A percentile compares a stretch with the other conserved stretches of the same genome.
These are phyloP conservation scores for Ricinus communis DNA, from an alignment of 345 rosid genomes.

Conservation along the genomic window DNA sequence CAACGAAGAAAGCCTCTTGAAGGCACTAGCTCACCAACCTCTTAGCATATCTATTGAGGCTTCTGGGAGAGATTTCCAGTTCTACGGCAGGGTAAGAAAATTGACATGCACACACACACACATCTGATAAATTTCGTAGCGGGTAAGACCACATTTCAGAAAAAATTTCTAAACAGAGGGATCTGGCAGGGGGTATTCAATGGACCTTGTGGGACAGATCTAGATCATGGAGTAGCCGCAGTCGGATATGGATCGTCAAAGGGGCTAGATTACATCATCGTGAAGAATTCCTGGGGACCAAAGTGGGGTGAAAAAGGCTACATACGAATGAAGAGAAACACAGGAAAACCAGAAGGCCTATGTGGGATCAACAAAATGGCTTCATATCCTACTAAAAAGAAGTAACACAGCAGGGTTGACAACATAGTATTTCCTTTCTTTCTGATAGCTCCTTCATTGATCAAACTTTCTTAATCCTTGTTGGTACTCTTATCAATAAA, in stretches of 20 bases:
- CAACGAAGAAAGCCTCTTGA: constrained; percentile 46
- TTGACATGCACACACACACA: neutral
- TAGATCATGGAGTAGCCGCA: constrained; percentile 78
- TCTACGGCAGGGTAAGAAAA: constrained; percentile 48
- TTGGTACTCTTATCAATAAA: neutral
- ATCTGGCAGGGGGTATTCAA: constrained; percentile 64
- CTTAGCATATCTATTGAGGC: constrained; percentile 57
- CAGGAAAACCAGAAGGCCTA: constrained; percentile 68
- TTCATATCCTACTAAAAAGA: constrained; percentile 71
- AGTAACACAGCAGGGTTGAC: constrained; percentile 13
- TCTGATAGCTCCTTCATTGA: neutral
- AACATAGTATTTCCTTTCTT: neutral
- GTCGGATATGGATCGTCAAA: constrained; percentile 78
- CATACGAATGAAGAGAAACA: constrained; percentile 74
- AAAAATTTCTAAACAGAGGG: neutral
- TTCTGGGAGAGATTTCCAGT: constrained; percentile 60
- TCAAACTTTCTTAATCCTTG: neutral
- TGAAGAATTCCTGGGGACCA: constrained; percentile 86
- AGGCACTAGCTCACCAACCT: constrained; percentile 59
- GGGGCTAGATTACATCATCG: constrained; percentile 63
- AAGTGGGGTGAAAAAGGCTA: constrained; percentile 84
- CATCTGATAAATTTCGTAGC: neutral
- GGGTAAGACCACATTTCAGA: neutral
- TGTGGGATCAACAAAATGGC: constrained; percentile 90
- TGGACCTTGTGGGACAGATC: constrained; percentile 61